phyloP scores from a whole-genome alignment of 371 early-diverging fungal genomes.

The Lichtheimia corymbifera region DNA sequence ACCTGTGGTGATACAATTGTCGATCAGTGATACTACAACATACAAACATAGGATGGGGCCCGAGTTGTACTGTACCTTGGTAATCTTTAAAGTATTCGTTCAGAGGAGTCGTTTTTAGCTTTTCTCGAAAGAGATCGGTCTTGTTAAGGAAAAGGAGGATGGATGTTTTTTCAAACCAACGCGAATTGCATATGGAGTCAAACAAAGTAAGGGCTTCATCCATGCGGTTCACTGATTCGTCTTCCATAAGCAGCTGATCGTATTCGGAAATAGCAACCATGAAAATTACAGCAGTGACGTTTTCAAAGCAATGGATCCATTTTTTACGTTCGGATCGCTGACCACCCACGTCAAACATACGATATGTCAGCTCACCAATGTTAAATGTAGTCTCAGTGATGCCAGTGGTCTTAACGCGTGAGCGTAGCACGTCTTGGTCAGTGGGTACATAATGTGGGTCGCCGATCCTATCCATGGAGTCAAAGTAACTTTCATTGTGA shows the following conservation, averaged over 20 bases:
- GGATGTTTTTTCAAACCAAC: slow-evolving; percentile 80
- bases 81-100: slow-evolving; percentile 73
- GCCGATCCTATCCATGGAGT: slow-evolving; percentile 82
- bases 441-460: slow-evolving; percentile 75
- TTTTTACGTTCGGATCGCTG: slow-evolving; percentile 92
- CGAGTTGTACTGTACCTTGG: not conserved
- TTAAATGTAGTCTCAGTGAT: slow-evolving; percentile 87
- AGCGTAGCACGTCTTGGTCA: slow-evolving; percentile 85
- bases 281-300: slow-evolving; percentile 92
- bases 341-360: slow-evolving; percentile 95
- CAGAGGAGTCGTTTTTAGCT: slow-evolving; percentile 63
- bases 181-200: slow-evolving; percentile 77
- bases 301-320: slow-evolving; percentile 94
- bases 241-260: slow-evolving; percentile 91
- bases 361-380: slow-evolving; percentile 76
- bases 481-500: slow-evolving; percentile 69
- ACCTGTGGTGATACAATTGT: slow-evolving; percentile 1
- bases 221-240: slow-evolving; percentile 79
- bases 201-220: slow-evolving; percentile 68
- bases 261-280: slow-evolving; percentile 90
- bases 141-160: slow-evolving; percentile 87
- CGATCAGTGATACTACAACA: slow-evolving; percentile 70
- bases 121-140: slow-evolving; percentile 76
- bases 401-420: slow-evolving; percentile 84
- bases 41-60: slow-evolving; percentile 52